Evolutionary conservation across 148 eudicot species (phyloP), one percentile per base, ranked within the genome.

Genomic region (Pouteria glomerata): DNA sequence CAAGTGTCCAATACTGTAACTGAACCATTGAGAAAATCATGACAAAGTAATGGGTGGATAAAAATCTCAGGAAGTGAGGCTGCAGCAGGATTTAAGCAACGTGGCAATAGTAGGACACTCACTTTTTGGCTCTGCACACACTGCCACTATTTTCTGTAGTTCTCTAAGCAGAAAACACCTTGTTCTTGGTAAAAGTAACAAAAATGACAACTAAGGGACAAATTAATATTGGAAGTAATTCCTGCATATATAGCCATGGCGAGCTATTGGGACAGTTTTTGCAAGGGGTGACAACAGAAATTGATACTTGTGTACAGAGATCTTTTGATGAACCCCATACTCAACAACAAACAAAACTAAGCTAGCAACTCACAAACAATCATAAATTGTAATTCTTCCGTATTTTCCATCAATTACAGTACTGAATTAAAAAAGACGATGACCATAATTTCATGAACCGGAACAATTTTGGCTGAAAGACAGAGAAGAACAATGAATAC

Each of bases 401-500:
- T 19, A 18, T 30, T 33, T 24, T 33, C 63, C 31, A 31, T 16
- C 63, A 59, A 33, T 59, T 23, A 59, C 41, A 31, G 63, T 6
- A 33, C 19, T n/a, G 13, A n/a, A 27, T 21, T 21, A 6, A 16
- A 14, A 58, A 18, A 2, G 10, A 30, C 7, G 16, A 59, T 59
- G 44, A 63, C 50, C n/a, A 2, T 29, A 66, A 15, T 27, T 47
- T 29, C 7, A 66, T 1, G 27, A n/a, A 45, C 6, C 21, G 27
- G 6, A 18, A 30, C 57, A 19, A 34, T 16, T 5, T 45, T 26
- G 55, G 24, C 8, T 1, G 39, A 14, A 35, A 6, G 6, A 33
- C 45, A 12, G 24, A 19, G 27, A 7, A 23, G 12, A 37, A 37
- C 41, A 12, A 44, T 8, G 14, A 44, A 55, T 80, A 88, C 92